Evolutionary conservation across 176 grass and related monocot species (phyloP).

Genomic region (Puya raimondii): DNA sequence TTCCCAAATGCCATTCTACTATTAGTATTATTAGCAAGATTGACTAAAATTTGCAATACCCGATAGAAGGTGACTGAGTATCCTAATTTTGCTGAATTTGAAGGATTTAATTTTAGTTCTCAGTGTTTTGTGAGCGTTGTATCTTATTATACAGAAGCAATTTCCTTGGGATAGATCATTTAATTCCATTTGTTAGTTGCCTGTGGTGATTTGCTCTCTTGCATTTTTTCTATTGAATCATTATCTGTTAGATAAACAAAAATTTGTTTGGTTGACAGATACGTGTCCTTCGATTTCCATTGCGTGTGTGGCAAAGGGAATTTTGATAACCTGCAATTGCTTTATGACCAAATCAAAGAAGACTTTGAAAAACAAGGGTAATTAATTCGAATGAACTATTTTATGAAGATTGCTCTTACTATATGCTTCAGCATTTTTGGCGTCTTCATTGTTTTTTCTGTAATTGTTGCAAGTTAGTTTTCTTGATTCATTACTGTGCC

Average conservation of each 20-base stretch:
- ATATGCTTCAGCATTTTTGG: constrained; percentile 7
- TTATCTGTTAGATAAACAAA: constrained; percentile 21
- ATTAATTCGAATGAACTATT: constrained; percentile 29
- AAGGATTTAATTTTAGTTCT: no score
- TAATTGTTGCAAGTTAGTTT: constrained; percentile 53
- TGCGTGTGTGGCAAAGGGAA: constrained; percentile 69
- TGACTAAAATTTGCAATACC: no score
- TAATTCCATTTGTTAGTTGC: neutral
- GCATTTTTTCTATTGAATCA: constrained; percentile 10
- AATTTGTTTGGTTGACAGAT: constrained; percentile 37
- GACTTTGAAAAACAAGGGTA: constrained; percentile 88
- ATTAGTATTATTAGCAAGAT: no score
- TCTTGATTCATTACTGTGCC: constrained; percentile 63
- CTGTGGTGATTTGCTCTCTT: neutral
- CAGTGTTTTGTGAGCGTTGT: no score
- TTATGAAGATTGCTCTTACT: neutral
- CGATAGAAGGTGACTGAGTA: no score
- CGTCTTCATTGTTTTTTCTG: constrained; percentile 24
- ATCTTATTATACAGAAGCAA: no score
- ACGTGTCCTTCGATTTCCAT: constrained; percentile 94
- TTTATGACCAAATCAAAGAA: constrained; percentile 68
- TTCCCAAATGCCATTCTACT: no score
- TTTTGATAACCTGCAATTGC: constrained; percentile 74
- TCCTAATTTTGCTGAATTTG: no score
- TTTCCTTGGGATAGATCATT: no score